phyloP scores from a whole-genome alignment of 1,284 basidiomycete genomes.

The Tilletia indica region DNA sequence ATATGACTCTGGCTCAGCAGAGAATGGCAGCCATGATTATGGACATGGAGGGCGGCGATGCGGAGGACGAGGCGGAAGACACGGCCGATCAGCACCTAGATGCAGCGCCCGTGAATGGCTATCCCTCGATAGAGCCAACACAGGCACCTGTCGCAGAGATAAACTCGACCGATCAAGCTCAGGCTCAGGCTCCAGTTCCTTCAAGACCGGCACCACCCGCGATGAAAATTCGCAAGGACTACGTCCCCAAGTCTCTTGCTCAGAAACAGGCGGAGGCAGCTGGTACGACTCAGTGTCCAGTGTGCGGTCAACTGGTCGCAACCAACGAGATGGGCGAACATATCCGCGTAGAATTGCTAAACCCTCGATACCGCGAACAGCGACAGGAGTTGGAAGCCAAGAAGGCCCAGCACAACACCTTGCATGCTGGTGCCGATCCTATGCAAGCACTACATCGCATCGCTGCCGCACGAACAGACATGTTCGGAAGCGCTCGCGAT shows the following conservation, averaged over 20 bases:
- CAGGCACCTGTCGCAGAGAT: background rate
- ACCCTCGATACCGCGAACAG: conserved; percentile 67
- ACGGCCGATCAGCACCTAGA: conserved; percentile 62
- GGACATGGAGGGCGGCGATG: conserved; percentile 72
- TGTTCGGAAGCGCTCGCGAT: conserved; percentile 41
- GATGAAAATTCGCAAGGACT: conserved; percentile 80
- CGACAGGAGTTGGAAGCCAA: conserved; percentile 46
- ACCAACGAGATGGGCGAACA: conserved; percentile 94
- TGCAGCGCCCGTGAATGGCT: background rate
- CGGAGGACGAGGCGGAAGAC: conserved; percentile 61
- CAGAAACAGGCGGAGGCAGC: conserved; percentile 25
- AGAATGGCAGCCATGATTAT: conserved; percentile 97
- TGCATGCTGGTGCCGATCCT: conserved; percentile 51
- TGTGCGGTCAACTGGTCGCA: conserved; percentile 90
- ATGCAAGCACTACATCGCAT: conserved; percentile 46
- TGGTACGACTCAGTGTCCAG: conserved; percentile 72
- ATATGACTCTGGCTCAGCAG: conserved; percentile 94
- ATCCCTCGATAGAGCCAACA: background rate
- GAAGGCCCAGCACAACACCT: conserved; percentile 47
- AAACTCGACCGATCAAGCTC: background rate
- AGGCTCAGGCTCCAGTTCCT: background rate
- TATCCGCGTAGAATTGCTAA: conserved; percentile 95
- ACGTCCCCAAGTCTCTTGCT: conserved; percentile 66
- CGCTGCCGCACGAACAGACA: conserved; percentile 44
- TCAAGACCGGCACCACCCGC: conserved; percentile 27